Evolutionary conservation across 768 basidiomycete genomes (phyloP), one percentile per base, ranked within the genome.

Genomic region (Tremella fuciformis): DNA sequence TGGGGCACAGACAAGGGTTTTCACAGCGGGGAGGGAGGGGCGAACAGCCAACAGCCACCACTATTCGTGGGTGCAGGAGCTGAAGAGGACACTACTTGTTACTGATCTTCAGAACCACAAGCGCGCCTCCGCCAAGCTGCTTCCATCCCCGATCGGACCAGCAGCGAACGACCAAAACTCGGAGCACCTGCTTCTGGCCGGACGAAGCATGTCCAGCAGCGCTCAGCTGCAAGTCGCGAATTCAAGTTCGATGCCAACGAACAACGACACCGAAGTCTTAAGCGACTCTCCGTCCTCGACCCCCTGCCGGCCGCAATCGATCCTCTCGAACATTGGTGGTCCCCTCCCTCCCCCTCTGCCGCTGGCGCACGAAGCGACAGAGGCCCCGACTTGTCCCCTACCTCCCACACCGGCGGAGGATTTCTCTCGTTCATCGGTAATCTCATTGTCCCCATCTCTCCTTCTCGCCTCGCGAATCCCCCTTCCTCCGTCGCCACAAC

Each of bases 281-380:
- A 60, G 37, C 58, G 62, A 52, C 38, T 64, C 52, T 63, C 65
- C 50, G 47, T 63, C 55, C 62, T 64, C 53, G 65, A 67, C 24
- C 58, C 62, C 62, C 50, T 52, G 8, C 48, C 57, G 9, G 51
- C 42, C 22, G 15, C 19, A 21, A 25, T 46, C 25, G 26, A 55
- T 42, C n/a, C 54, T 22, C 19, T 53, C 53, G 59, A 61, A 22
- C 60, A 25, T 19, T 57, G 16, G n/a, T 57, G 16, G 9, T 24
- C 25, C 47, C 24, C 37, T 48, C 22, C 29, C 13, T 11, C 34
- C 34, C 22, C 29, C 19, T 13, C 47, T 38, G 49, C 11, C 15
- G 18, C 37, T 11, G 26, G 26, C 16, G 13, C 37, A 37, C n/a
- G 11, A 42, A 58, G 40, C 21, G 22, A 39, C 40, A 2, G 34